Evolutionary conservation across 352 stramenopile genomes (phyloP), one percentile per base, ranked within the genome.

Genomic region (Pythium periplocum): DNA sequence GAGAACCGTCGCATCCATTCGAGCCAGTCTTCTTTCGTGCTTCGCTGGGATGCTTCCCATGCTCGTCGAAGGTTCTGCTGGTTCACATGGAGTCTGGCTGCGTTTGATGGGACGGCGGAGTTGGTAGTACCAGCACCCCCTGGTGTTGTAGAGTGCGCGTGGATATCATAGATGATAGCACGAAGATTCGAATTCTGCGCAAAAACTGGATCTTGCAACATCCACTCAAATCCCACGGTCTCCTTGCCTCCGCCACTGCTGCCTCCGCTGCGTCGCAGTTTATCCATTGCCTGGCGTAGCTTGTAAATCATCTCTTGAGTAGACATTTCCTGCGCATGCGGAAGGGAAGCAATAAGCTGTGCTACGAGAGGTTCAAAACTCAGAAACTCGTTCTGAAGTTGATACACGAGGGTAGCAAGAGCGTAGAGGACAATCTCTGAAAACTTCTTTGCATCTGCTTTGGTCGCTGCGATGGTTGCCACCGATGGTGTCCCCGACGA

Each of bases 1-100:
- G 88, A 94, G 53, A 99, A 96, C 0, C 95, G 74, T 1, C 96
- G 78, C 77, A 99, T 98, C 97, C 97, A 99, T 57, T 99, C 96
- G 32, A 96, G 73, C 96, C 96, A 99, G 64, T 99, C 97, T 45
- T 90, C 80, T 48, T 90, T 90, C 8, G 81, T 91, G 31, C 78
- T 90, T 48, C 89, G 75, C 59, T 98, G 91, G 2, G 90, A 96
- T 32, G 97, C 94, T 67, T 99, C 94, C 95, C 96, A 98, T 17
- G 94, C 86, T 32, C 87, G 79, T 48, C 95, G 77, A 36, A 99
- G 71, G 61, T 97, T 97, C 40, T 81, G 71, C 61, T 98, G 75
- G 64, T 98, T 99, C 2, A 98, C 87, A 54, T 96, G 80, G 10
- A 97, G 77, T 11, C 78, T 80, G 48, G 73, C 62, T 45, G 17